phyloP scores from a whole-genome alignment of 768 basidiomycete genomes.

The Mrakia blollopis region DNA sequence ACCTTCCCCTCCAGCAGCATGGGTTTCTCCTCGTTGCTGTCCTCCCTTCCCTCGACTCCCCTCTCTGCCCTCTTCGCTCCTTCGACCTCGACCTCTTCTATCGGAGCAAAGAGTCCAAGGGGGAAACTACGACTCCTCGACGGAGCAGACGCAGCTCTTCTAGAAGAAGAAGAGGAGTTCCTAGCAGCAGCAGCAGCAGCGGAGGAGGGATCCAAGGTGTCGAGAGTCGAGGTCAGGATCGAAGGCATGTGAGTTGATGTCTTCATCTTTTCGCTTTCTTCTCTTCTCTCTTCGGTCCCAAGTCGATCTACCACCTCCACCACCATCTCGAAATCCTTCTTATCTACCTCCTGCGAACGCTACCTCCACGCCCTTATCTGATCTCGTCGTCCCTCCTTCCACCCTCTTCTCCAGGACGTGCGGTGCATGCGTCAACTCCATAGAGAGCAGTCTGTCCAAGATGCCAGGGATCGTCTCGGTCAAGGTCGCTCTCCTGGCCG shows the following conservation, averaged over 20 bases:
- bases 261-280: background rate
- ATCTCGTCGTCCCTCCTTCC: background rate
- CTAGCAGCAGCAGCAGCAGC: background rate
- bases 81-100: background rate
- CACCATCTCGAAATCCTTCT: background rate
- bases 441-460: slow-evolving; percentile 40
- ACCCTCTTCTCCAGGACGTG: slow-evolving; percentile 35
- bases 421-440: slow-evolving; percentile 46
- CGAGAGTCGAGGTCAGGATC: slow-evolving; percentile 23
- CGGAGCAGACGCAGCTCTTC: background rate
- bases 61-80: slow-evolving; percentile 13
- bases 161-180: slow-evolving; percentile 8
- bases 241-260: slow-evolving; percentile 30
- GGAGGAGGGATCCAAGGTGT: slow-evolving; percentile 1
- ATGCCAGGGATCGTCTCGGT: slow-evolving; percentile 86
- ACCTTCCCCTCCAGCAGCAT: no score
- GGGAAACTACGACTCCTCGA: slow-evolving; percentile 22
- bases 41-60: background rate
- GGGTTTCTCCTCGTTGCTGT: slow-evolving; percentile 16
- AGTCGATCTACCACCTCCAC: background rate
- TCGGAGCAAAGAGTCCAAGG: background rate
- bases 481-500: slow-evolving; percentile 94
- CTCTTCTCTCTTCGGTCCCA: background rate
- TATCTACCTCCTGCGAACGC: background rate
- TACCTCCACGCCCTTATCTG: background rate